phyloP scores from a whole-genome alignment of 1,284 basidiomycete genomes.

The Inonotus hispidus region DNA sequence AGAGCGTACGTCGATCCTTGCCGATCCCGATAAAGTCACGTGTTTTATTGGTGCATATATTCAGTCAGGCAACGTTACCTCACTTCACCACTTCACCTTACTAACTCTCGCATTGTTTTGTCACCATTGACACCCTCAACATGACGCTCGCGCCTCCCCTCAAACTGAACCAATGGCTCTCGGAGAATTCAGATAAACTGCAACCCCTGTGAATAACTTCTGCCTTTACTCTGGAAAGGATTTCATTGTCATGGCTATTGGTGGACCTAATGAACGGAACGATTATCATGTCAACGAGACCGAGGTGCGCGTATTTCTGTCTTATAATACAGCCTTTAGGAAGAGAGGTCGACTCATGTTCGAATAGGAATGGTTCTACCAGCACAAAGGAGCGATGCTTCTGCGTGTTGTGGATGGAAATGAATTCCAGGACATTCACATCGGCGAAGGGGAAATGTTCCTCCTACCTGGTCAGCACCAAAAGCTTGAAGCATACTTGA shows the following conservation, averaged over 20 bases:
- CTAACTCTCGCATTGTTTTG: background rate
- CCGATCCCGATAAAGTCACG: background rate
- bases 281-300: conserved; percentile 95
- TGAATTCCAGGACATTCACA: conserved; percentile 82
- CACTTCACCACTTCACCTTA: background rate
- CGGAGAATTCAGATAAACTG: conserved; percentile 71
- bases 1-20: background rate
- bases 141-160: conserved; percentile 54
- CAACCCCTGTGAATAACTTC: conserved; percentile 91
- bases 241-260: conserved; percentile 88
- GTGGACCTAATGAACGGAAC: conserved; percentile 87
- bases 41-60: background rate
- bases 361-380: conserved; percentile 92
- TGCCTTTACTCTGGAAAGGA: conserved; percentile 83
- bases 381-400: conserved; percentile 88
- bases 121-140: background rate
- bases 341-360: conserved; percentile 39
- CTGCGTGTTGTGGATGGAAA: conserved; percentile 84
- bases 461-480: conserved; percentile 73
- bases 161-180: conserved; percentile 84
- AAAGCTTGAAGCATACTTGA: background rate
- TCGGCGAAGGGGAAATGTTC: conserved; percentile 96
- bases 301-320: conserved; percentile 60
- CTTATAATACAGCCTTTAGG: conserved; percentile 88
- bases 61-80: background rate